phyloP scores from a whole-genome alignment of 2,329 filamentous ascomycete species.

The Colletotrichum endophyticum region DNA sequence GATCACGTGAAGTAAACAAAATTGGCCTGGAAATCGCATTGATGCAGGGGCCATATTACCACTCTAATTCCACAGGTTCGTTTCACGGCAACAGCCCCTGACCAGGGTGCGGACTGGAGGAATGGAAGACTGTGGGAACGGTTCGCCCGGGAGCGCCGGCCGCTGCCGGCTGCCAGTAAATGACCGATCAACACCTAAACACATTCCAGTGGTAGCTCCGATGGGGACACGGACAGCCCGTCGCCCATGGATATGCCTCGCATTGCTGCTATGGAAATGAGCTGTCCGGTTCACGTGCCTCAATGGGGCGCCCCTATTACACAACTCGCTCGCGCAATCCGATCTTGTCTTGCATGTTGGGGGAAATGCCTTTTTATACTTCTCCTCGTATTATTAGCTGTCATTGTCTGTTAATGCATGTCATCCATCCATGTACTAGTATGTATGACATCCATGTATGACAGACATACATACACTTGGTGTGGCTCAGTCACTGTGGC shows the following conservation, averaged over 20 bases:
- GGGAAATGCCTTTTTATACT: neutral
- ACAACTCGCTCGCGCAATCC: neutral
- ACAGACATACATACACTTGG: neutral
- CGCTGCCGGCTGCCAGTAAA: neutral
- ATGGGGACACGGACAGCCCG: neutral
- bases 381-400: neutral
- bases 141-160: neutral
- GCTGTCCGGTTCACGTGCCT: neutral
- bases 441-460: neutral
- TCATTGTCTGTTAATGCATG: neutral
- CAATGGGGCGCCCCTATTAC: neutral
- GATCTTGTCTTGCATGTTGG: neutral
- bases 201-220: neutral
- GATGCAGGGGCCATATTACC: constrained; percentile 11
- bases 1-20: constrained; percentile 19
- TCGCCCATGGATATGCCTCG: neutral
- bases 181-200: neutral
- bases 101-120: neutral
- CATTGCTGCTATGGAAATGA: neutral
- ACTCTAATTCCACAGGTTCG: neutral
- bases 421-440: neutral
- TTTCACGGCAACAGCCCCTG: constrained; percentile 7
- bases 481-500: neutral
- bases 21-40: constrained; percentile 19
- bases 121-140: neutral